Base-by-base conservation (phyloP, 108 stramenopile species). In the Stephanodiscus triporus region DNA sequence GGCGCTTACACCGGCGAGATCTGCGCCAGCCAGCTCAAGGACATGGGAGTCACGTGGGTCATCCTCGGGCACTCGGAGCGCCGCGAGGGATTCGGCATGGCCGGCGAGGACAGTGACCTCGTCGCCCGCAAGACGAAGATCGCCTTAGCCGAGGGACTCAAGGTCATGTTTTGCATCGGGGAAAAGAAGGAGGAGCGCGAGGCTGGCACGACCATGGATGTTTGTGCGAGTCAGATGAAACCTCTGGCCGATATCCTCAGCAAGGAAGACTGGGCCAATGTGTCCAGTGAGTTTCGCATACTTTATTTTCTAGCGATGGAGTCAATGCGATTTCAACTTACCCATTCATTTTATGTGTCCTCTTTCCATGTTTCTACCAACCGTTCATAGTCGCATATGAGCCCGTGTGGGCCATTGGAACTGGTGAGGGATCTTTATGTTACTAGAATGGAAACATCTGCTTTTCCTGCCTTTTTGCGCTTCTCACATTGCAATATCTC, bases 1-100 rank as follows among this genome's bases (percentile, higher is more conserved):
- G 99, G 99, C 40, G 99, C 99, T 17, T 97, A 84, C 86, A 99
- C 99, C 37, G 99, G 99, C 51, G 98, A 99, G 85, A 72, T 96
- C 65, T 81, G 87, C 53, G 97, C 96, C 2, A 70, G 72, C 38
- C 89, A 91, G 79, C 80, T 97, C 47, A 94, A 87, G 83, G 98
- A 98, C 73, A 78, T 97, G 75, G 99, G 99, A 14, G 84, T 97
- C 37, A 86, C 91, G 30, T 99, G 98, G 98, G 96, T 96, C 40
- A 97, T 99, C 65, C 77, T 98, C 27, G 99, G 99, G 37, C 99
- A 99, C 87, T 92, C 90, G 14, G 99, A 99, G 74, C 94, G 99
- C 53, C 93, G 99, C 45, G 91, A 94, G 77, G 95, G 91, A 26
- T 88, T 96, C 71, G 89, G 96, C 32, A 95, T 95, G 94, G 89